Conservation (phyloP, 2,329 filamentous ascomycete species). For the Arthrobotrys musiformis region DNA sequence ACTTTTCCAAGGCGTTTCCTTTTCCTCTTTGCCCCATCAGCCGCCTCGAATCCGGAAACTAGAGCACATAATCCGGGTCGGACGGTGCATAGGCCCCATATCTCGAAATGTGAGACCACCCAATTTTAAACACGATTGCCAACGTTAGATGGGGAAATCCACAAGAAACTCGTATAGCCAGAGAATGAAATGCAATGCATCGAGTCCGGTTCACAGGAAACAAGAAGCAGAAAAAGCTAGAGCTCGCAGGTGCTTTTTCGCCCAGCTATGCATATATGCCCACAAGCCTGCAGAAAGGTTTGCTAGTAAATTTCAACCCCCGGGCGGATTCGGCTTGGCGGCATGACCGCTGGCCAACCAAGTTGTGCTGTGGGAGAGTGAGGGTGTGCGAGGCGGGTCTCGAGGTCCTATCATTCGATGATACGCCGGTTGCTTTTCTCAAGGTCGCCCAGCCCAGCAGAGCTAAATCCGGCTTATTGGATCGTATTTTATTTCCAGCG, state of each 20-base stretch:
- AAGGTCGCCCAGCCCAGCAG: no score
- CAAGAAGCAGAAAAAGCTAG: background rate
- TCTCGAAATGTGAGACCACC: background rate
- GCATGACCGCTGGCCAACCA: constrained; percentile 4
- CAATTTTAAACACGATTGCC: background rate
- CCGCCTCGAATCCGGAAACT: constrained; percentile 12
- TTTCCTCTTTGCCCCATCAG: background rate
- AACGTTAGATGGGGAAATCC: background rate
- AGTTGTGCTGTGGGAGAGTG: background rate
- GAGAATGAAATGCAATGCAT: no score
- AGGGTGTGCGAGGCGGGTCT: constrained; percentile 16
- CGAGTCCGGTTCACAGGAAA: background rate
- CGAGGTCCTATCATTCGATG: constrained; percentile 16
- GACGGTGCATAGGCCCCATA: background rate
- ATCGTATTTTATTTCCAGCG: background rate
- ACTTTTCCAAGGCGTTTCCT: background rate
- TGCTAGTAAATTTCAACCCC: constrained; percentile 14
- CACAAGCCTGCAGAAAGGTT: background rate
- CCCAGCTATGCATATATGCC: background rate
- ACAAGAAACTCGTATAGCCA: background rate
- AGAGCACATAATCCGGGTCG: background rate
- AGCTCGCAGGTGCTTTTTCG: background rate
- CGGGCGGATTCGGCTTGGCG: constrained; percentile 8
- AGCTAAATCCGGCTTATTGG: constrained; percentile 18
- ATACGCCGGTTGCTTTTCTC: background rate